phyloP scores from a whole-genome alignment of 2,329 filamentous ascomycete genomes.

The Botrytis fabae region DNA sequence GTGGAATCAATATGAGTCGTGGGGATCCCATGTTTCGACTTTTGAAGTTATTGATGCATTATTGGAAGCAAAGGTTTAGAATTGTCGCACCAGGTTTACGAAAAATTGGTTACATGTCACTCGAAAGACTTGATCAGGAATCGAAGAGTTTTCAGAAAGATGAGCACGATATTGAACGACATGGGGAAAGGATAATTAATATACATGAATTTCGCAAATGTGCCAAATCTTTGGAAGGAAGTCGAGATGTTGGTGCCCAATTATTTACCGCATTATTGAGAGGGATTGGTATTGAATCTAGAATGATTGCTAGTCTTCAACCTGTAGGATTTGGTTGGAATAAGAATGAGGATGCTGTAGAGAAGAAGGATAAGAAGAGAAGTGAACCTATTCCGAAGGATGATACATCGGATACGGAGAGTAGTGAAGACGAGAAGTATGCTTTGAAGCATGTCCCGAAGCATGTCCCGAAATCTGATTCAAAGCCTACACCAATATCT shows the following conservation, averaged over 20 bases:
- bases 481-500: neutral
- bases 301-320: conserved; percentile 83
- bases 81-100: conserved; percentile 76
- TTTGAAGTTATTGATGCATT: conserved; percentile 73
- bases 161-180: conserved; percentile 59
- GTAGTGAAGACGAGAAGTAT: conserved; percentile 18
- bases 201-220: conserved; percentile 66
- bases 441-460: neutral
- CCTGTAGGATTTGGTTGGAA: conserved; percentile 89
- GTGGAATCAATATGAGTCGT: conserved; percentile 72
- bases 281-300: conserved; percentile 76
- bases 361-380: conserved; percentile 40
- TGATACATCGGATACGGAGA: conserved; percentile 42
- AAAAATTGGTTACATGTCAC: conserved; percentile 86
- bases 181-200: conserved; percentile 74
- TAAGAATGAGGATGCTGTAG: conserved; percentile 75
- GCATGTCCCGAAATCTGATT: conserved; percentile 13
- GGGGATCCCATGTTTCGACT: conserved; percentile 80
- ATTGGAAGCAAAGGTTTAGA: conserved; percentile 84
- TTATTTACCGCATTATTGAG: conserved; percentile 84
- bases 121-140: conserved; percentile 72
- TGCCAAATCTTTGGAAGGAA: conserved; percentile 73
- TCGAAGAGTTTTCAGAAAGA: conserved; percentile 68
- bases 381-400: conserved; percentile 38
- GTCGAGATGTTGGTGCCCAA: conserved; percentile 83